Conservation (phyloP, 495 filamentous ascomycete genomes). For the Penicillium desertorum region DNA sequence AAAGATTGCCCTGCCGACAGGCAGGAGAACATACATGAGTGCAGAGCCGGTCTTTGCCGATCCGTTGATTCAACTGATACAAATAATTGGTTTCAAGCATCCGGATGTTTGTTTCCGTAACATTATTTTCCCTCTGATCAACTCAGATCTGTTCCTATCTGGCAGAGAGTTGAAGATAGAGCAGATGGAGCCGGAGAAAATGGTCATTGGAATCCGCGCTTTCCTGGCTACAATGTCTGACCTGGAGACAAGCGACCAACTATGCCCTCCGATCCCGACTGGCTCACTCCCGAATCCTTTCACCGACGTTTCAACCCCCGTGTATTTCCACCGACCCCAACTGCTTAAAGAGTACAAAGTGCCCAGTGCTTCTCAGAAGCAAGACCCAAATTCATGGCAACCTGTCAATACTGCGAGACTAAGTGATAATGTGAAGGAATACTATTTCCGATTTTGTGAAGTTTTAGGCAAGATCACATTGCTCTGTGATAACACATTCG, state of each 20-base stretch:
- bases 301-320: slow-evolving; percentile 35
- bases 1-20: slow-evolving; percentile 72
- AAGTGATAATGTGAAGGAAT: slow-evolving; percentile 72
- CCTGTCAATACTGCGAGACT: slow-evolving; percentile 75
- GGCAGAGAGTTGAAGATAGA: slow-evolving; percentile 83
- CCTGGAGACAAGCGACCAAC: slow-evolving; percentile 78
- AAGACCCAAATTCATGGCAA: slow-evolving; percentile 44
- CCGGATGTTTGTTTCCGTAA: slow-evolving; percentile 89
- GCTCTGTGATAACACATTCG: slow-evolving; percentile 93
- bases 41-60: slow-evolving; percentile 81
- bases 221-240: slow-evolving; percentile 93
- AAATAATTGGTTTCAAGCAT: slow-evolving; percentile 91
- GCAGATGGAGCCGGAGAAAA: slow-evolving; percentile 91
- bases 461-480: slow-evolving; percentile 94
- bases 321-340: slow-evolving; percentile 41
- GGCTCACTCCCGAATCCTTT: slow-evolving; percentile 48
- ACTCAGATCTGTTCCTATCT: slow-evolving; percentile 76
- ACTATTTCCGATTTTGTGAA: slow-evolving; percentile 88
- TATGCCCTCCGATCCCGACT: slow-evolving; percentile 78
- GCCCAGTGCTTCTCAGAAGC: slow-evolving; percentile 37
- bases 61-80: slow-evolving; percentile 86
- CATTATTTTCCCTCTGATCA: slow-evolving; percentile 92
- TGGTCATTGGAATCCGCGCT: slow-evolving; percentile 90
- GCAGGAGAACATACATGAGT: slow-evolving; percentile 74
- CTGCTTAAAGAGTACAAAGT: slow-evolving; percentile 40